Percentiles rank a stretch among this genome's conserved stretches.
These are phyloP conservation scores for Cladophialophora psammophila DNA, from an alignment of 2,329 filamentous ascomycete species.

Conservation along the genomic window DNA sequence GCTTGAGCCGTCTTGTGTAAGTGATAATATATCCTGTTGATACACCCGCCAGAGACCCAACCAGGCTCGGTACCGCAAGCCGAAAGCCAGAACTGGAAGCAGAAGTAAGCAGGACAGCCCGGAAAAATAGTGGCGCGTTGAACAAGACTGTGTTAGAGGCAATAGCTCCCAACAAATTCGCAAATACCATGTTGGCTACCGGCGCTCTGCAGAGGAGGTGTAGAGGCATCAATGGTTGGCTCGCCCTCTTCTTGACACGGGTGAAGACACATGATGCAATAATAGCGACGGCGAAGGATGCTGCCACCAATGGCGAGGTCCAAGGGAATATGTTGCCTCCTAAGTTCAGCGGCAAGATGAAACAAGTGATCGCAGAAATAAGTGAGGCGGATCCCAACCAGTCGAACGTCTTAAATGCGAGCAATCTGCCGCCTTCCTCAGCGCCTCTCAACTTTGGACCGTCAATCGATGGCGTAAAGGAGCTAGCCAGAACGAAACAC, in stretches of 20 bases:
- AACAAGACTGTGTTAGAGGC: constrained; percentile 69
- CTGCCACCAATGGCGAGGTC: constrained; percentile 65
- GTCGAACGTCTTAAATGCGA: constrained; percentile 73
- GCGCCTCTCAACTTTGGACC: constrained; percentile 53
- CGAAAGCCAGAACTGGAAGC: constrained; percentile 31
- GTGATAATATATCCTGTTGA: constrained; percentile 55
- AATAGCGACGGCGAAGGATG: constrained; percentile 63
- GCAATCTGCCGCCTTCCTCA: constrained; percentile 67
- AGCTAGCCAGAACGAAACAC: constrained; percentile 69
- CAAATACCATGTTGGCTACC: constrained; percentile 71
- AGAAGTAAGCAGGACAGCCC: constrained; percentile 61
- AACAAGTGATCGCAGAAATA: constrained; percentile 68
- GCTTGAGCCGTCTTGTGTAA: constrained; percentile 53
- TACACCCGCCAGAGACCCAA: constrained; percentile 51
- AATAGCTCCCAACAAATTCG: constrained; percentile 75
- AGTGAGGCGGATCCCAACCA: constrained; percentile 74
- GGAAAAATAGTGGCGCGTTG: constrained; percentile 80
- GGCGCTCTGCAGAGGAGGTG: constrained; percentile 73
- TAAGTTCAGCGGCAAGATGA: constrained; percentile 74
- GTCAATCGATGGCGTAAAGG: constrained; percentile 65
- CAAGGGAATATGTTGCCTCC: constrained; percentile 74
- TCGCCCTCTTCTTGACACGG: constrained; percentile 71
- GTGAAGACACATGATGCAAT: constrained; percentile 72
- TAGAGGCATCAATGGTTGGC: constrained; percentile 76
- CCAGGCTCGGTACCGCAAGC: constrained; percentile 30